Base-by-base conservation (phyloP, 768 basidiomycete species). In the Cantharellus anzutake region DNA sequence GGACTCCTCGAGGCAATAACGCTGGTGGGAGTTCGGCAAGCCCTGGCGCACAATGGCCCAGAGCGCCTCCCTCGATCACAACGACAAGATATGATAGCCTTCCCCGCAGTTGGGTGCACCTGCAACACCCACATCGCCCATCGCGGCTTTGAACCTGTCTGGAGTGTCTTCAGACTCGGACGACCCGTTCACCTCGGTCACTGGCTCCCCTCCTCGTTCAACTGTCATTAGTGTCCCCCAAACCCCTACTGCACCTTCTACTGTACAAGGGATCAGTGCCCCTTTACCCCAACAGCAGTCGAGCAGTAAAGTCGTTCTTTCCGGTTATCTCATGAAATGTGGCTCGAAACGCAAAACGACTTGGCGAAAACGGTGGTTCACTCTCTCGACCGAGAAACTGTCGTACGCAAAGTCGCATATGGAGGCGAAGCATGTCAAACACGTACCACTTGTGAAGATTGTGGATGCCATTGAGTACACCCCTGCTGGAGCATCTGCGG, bases 331-430 rank as follows among this genome's bases (percentile, higher is more conserved):
- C 62, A 91, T 93, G 86, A 98, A 98, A 68, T 92, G 90, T 70
- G 92, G 90, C 37, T 83, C 84, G 51, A 90, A 93, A 65, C 80
- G 94, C 67, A 84, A 86, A 66, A 29, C 44, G 29, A 88, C 81
- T 64, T 99, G 96, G 96, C 78, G 91, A 60, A 98, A 99, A 71
- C 74, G 96, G 38, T 98, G 93, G 94, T 98, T 99, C 66, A 82
- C 88, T 42, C 74, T 99, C n/a, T 90, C 83, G 42, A 82, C 82
- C 42, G 88, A 91, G 66, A 86, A 82, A 67, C 72, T 99, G 58
- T 73, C 89, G 41, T 99, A 99, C 73, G 83, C 82, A 5, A 81
- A 82, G 56, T 92, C 85, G 68, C 96, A 99, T 73, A 98, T 98
- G 92, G 94, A 97, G 70, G 82, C 85, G 42, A 90, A 84, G 73